These are phyloP conservation scores for Mycena rebaudengoi DNA, from an alignment of 768 basidiomycete species.

Conservation along the genomic window DNA sequence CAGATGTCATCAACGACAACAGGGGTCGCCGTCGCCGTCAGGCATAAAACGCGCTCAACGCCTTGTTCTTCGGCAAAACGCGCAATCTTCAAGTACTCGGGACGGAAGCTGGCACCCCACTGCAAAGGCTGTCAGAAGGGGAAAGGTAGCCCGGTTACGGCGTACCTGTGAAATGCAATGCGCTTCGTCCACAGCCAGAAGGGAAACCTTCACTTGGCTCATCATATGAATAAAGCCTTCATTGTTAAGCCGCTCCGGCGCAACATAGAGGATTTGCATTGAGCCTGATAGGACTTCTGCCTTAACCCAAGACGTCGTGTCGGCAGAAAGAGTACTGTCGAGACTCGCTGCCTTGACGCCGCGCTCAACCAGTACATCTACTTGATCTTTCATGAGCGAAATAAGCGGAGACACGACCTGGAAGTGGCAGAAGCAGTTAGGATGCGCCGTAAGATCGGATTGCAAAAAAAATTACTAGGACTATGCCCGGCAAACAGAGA, in stretches of 20 bases:
- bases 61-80: conserved; percentile 55
- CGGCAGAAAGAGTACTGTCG: conserved; percentile 46
- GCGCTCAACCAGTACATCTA: conserved; percentile 38
- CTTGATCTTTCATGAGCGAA: conserved; percentile 49
- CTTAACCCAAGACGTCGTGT: conserved; percentile 43
- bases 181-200: conserved; percentile 60
- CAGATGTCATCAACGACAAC: conserved; percentile 54
- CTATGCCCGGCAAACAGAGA: conserved; percentile 45
- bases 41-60: conserved; percentile 53
- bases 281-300: conserved; percentile 40
- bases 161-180: conserved; percentile 55
- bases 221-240: conserved; percentile 56
- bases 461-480: no score
- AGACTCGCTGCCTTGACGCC: conserved; percentile 49
- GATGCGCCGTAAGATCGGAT: no score
- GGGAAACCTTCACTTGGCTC: conserved; percentile 47
- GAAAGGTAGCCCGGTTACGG: background rate
- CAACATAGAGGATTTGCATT: conserved; percentile 59
- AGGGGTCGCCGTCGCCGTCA: conserved; percentile 56
- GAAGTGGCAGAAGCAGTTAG: no score
- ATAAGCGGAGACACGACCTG: conserved; percentile 48
- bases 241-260: conserved; percentile 58
- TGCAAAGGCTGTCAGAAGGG: conserved; percentile 11
- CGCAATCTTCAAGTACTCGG: conserved; percentile 48
- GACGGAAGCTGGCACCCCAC: conserved; percentile 56